Evolutionary conservation across 1,284 basidiomycete genomes (phyloP), one percentile per base, ranked within the genome.

Genomic region (Microbotryum saponariae): DNA sequence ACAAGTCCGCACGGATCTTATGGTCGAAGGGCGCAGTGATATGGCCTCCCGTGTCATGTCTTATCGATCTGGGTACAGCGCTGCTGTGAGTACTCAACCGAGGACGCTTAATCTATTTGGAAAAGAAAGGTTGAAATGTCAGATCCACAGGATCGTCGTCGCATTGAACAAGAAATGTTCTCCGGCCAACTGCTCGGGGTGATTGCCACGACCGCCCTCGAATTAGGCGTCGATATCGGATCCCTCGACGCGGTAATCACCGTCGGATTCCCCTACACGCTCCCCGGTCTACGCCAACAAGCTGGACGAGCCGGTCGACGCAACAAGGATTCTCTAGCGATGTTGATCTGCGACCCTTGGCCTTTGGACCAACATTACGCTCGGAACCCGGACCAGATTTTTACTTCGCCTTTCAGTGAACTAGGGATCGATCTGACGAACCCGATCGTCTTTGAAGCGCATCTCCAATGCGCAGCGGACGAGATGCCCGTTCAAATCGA

Each of bases 191-290:
- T 92, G 14, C 80, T 93, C 0, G 77, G 91, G 7, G 88, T 94
- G 51, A 81, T 94, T n/a, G 89, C 90, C 0, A 94, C 91, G 0
- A 91, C 90, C 64, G 91, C 91, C 0, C 80, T 94, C 16, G 91
- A 94, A 74, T 82, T 94, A 1, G 91, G 91, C 44, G 87, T 94
- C 33, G 91, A 94, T 71, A 93, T 94, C 50, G 91, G 90, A 18
- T 83, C 82, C 23, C 76, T 94, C 37, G 91, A 94, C 73, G 89
- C 88, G 1, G 91, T 94, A 42, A 83, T 94, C 62, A 88, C 91
- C 82, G 82, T 92, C 23, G 89, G 89, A 1, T 91, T 93, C 72
- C 91, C 91, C 0, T 81, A 84, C 59, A 85, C 25, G 37, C 57
- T 57, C 42, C 58, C 62, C 44, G 60, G 62, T 3, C 62, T 61